Evolutionary conservation across 371 early-diverging fungal genomes (phyloP).

Genomic region (Apophysomyces ossiformis): DNA sequence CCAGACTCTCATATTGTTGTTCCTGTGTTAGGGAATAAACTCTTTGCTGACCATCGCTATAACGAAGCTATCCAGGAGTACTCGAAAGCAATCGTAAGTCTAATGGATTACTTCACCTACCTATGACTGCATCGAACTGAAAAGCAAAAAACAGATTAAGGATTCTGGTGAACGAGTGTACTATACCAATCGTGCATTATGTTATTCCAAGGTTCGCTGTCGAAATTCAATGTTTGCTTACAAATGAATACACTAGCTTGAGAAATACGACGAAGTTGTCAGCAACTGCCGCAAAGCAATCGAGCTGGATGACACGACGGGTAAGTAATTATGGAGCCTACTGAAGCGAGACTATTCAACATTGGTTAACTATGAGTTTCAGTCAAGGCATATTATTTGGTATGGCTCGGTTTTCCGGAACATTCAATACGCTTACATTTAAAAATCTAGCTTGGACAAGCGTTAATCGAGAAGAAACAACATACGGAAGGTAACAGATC

Average conservation of each 20-base stretch:
- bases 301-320: slow-evolving; percentile 68
- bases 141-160: slow-evolving; percentile 53
- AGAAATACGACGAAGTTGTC: slow-evolving; percentile 61
- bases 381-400: slow-evolving; percentile 78
- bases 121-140: too few relatives aligned
- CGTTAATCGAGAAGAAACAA: slow-evolving; percentile 53
- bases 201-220: slow-evolving; percentile 65
- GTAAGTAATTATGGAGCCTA: slow-evolving; percentile 30
- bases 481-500: slow-evolving; percentile 45
- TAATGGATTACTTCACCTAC: not conserved
- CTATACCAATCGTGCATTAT: slow-evolving; percentile 82
- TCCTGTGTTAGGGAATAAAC: slow-evolving; percentile 52
- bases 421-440: slow-evolving; percentile 3
- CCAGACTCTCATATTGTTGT: not conserved
- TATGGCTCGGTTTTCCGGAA: slow-evolving; percentile 27
- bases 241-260: slow-evolving; percentile 37
- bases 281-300: slow-evolving; percentile 72
- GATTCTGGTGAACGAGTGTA: slow-evolving; percentile 67
- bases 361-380: not conserved
- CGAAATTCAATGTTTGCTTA: not conserved
- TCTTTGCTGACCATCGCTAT: slow-evolving; percentile 60
- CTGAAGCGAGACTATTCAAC: not conserved
- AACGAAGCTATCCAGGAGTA: slow-evolving; percentile 77
- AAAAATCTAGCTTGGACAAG: slow-evolving; percentile 58
- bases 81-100: slow-evolving; percentile 70